A percentile compares a stretch with the other conserved stretches of the same genome.
Conservation (phyloP, 2,329 filamentous ascomycete genomes). For the Coniochaeta sp. region DNA sequence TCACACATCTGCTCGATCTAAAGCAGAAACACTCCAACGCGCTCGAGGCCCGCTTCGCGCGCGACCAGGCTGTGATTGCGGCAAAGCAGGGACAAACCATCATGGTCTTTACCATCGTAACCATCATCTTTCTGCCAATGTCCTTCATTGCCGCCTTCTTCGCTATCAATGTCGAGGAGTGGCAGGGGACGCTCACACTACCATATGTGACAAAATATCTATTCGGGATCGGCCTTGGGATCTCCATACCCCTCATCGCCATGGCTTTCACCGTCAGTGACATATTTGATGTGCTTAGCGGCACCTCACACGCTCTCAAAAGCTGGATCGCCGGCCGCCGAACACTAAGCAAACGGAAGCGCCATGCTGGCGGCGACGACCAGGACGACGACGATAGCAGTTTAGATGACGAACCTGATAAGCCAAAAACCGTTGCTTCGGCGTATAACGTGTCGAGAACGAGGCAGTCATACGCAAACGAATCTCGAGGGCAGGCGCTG, state of each 20-base stretch:
- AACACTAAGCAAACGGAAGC: not conserved
- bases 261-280: constrained; percentile 29
- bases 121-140: constrained; percentile 35
- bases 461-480: not conserved
- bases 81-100: constrained; percentile 39
- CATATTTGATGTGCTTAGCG: constrained; percentile 16
- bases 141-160: constrained; percentile 35
- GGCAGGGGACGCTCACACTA: constrained; percentile 11
- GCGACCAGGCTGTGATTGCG: constrained; percentile 47
- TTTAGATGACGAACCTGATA: constrained; percentile 1
- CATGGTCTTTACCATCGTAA: constrained; percentile 37
- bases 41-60: constrained; percentile 54
- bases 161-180: constrained; percentile 38
- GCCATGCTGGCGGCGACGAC: not conserved
- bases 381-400: not conserved
- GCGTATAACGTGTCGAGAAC: not conserved
- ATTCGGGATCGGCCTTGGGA: constrained; percentile 30
- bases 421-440: not conserved
- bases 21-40: constrained; percentile 65
- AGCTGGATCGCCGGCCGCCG: not conserved
- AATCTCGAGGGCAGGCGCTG: not conserved
- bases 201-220: constrained; percentile 19
- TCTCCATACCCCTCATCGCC: constrained; percentile 27
- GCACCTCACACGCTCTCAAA: not conserved
- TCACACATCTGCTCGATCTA: constrained; percentile 56